Base-by-base conservation (phyloP, 2,329 filamentous ascomycete genomes). In the Neofusicoccum kwambonambiense region DNA sequence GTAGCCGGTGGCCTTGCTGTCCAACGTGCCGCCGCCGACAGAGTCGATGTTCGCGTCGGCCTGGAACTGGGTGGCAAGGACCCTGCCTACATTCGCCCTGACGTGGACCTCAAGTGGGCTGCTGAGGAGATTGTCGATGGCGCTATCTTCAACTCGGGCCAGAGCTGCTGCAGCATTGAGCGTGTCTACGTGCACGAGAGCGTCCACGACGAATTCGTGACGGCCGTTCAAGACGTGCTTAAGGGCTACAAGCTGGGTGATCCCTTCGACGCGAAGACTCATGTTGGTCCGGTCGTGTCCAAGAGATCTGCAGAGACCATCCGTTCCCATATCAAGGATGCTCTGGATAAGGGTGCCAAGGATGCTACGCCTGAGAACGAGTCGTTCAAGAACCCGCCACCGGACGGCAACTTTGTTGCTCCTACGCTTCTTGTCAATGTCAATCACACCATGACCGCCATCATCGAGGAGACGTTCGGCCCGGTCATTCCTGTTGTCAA, bases 91-190 rank as follows among this genome's bases (percentile, higher is more conserved):
- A 84, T 98, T 63, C 85, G 94, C 66, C 82, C 82, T 6, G 94
- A 98, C 72, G 92, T 97, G 1, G 93, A 98, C 75, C 79, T 96
- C 54, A 87, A 87, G 54, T 97, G 93, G 94, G 93, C 90, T 0
- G 94, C 94, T 0, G 93, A 91, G 70, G 93, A 97, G 79, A 95
- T 98, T 72, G 92, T 98, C 13, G 94, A 98, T 71, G 94, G 94
- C 19, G 89, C 93, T n/a, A 83, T 98, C 65, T 98, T 98, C 84
- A 98, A 98, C 81, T 97, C 93, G 60, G 94, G 94, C n/a, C 94
- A 98, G 82, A 96, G 92, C 76, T 98, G 94, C 83, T 98, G 94
- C 79, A 91, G 92, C 27, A 84, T 98, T 62, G 94, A 98, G 80
- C 86, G 94, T 39, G 87, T 98, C 19, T 98, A 98, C 73, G 93